Evolutionary conservation across 495 filamentous ascomycete genomes (phyloP), one percentile per base, ranked within the genome.

Genomic region (Xylaria palmicola): DNA sequence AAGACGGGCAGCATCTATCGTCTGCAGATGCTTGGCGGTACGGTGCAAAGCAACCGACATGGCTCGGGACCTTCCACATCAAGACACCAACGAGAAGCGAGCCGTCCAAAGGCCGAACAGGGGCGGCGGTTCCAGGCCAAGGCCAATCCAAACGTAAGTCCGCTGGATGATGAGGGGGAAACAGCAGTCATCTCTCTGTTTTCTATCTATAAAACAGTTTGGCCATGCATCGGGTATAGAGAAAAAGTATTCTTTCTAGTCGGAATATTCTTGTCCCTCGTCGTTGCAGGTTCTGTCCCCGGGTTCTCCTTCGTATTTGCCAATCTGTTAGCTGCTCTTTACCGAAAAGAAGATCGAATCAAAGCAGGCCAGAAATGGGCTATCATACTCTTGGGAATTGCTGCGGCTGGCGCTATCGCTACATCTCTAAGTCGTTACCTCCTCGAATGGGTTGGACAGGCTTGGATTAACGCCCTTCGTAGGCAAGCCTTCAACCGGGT

Each of bases 241-340:
- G 77, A 86, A 26, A 84, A 82, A 5, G 3, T 83, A 0, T 70
- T 85, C 40, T 75, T 96, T 0, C 27, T 89, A 3, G 48, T 84
- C 2, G 92, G 89, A 0, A 77, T 91, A 30, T 32, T 82, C 2
- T 77, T 81, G 32, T 84, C 89, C 4, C 65, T 89, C 6, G 64
- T 87, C 1, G 87, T 91, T 56, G 88, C 89, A 8, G 83, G 80
- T 30, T 80, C 85, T 41, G 93, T 87, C 0, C 93, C 94, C 0
- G 71, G 85, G 0, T 97, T 96, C 71, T 89, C 90, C 0, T 90
- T 81, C 62, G 77, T 90, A 32, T 88, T 98, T 37, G 83, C 92
- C 2, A 81, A 88, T 56, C 81, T 98, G 0, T 78, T 96, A 2
- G 71, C 72, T 6, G 85, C 88, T 0, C 90, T 96, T 69, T 92